phyloP scores from a whole-genome alignment of 2,329 filamentous ascomycete genomes.

The Sporothrix brasiliensis region DNA sequence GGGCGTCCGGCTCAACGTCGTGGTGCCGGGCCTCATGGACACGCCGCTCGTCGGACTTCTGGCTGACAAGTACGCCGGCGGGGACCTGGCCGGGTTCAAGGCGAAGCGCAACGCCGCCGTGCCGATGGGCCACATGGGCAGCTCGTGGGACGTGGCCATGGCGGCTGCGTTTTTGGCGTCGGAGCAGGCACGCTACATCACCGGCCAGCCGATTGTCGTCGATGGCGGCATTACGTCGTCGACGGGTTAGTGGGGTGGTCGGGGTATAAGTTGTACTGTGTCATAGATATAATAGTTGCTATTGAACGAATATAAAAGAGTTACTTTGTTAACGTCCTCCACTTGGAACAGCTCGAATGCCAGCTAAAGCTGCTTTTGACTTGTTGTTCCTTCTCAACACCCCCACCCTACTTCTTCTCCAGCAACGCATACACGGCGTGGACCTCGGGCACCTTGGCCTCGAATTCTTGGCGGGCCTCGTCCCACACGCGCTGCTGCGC shows the following conservation, averaged over 20 bases:
- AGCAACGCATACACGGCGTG: conserved; percentile 38
- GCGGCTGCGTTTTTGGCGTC: conserved; percentile 19
- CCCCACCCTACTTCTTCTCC: conserved; percentile 23
- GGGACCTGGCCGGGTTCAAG: conserved; percentile 14
- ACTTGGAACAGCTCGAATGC: no score
- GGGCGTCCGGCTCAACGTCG: neutral
- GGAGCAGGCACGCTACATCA: conserved; percentile 23
- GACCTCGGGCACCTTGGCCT: conserved; percentile 40
- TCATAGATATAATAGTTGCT: no score
- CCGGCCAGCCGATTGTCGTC: conserved; percentile 24
- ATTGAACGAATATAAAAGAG: no score
- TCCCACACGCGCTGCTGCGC: conserved; percentile 41
- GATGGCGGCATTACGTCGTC: conserved; percentile 25
- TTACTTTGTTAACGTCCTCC: no score
- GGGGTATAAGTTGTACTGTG: no score
- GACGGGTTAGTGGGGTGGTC: neutral
- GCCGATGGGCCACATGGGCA: conserved; percentile 25
- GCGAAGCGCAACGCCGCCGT: conserved; percentile 23
- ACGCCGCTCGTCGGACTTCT: conserved; percentile 9
- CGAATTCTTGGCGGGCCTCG: conserved; percentile 39
- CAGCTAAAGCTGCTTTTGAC: no score
- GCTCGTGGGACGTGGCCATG: conserved; percentile 24
- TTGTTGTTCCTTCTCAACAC: no score
- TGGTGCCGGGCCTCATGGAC: conserved; percentile 2
- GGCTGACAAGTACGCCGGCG: conserved; percentile 18